phyloP scores from a whole-genome alignment of 495 filamentous ascomycete genomes.

The Bacidia rubella region DNA sequence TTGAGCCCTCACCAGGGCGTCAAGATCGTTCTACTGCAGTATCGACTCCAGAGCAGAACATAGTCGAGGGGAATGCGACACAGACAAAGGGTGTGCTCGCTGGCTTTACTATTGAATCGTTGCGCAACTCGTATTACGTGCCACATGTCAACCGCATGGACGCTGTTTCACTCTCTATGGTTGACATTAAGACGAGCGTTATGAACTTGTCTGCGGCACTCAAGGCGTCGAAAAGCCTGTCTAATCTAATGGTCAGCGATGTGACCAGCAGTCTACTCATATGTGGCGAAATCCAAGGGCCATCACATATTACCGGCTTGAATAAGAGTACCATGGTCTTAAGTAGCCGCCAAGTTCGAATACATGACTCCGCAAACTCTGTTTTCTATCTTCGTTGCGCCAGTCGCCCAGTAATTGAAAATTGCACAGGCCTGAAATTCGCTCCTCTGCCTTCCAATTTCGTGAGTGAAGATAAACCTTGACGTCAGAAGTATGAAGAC shows the following conservation, averaged over 20 bases:
- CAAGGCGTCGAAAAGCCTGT: slow-evolving; percentile 51
- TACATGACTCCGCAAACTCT: slow-evolving; percentile 59
- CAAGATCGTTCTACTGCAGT: neutral
- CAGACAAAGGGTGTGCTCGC: neutral
- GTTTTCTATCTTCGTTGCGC: slow-evolving; percentile 66
- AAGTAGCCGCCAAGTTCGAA: slow-evolving; percentile 67
- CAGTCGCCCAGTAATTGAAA: slow-evolving; percentile 87
- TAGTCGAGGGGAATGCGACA: neutral
- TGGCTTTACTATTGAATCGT: neutral
- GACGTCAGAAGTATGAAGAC: neutral
- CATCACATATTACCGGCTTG: slow-evolving; percentile 70
- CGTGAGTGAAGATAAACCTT: slow-evolving; percentile 25
- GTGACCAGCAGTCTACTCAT: slow-evolving; percentile 56
- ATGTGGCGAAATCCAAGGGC: slow-evolving; percentile 62
- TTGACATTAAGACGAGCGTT: slow-evolving; percentile 55
- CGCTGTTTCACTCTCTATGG: slow-evolving; percentile 45
- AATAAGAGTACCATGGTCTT: slow-evolving; percentile 61
- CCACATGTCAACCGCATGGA: neutral
- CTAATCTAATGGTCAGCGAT: slow-evolving; percentile 57
- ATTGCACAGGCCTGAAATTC: slow-evolving; percentile 67
- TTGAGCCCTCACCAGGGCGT: neutral
- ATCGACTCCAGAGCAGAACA: neutral
- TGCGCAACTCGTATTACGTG: neutral
- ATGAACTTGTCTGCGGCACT: slow-evolving; percentile 64
- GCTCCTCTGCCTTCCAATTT: slow-evolving; percentile 56